Base-by-base conservation (phyloP, 108 stramenopile species). In the Nitzschia putrida region DNA sequence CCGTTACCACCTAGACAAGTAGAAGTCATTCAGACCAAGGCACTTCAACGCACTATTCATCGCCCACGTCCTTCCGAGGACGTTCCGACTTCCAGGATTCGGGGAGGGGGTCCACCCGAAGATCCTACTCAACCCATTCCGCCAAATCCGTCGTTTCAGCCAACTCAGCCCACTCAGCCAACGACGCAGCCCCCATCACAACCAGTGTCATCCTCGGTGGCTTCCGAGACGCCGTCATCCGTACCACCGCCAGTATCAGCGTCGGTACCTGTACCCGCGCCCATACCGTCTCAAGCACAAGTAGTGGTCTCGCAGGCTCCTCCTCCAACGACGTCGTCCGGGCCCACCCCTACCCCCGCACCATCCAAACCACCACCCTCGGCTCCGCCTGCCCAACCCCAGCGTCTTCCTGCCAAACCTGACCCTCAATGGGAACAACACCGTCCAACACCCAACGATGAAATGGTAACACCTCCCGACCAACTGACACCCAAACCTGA, bases 401-500 rank as follows among this genome's bases (percentile, higher is more conserved):
- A 72, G 51, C 26, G 53, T 40, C 79, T 87, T 7, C 49, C 66
- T 7, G 65, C 80, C 25, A 68, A 74, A 59, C 83, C 83, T 20
- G 69, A 51, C 29, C 69, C 88, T 18, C 76, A 74, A 21, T 80
- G 78, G 79, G 70, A 73, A 59, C 82, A 74, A 49, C 76, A 82
- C 74, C 69, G 76, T n/a, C 81, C 79, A 29, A 73, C 63, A 18
- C 71, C 80, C 9, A 75, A 80, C 57, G 79, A 86, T 73, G 75
- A 88, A 69, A 77, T 70, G 55, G 57, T 77, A 20, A 80, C 84
- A 49, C 51, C 80, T 24, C 57, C 69, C 20, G 63, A 58, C 26
- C 60, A 68, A 21, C 38, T 73, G 42, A 56, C 80, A 16, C 74
- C 76, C 11, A 64, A 63, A 42, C 90, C 93, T 47, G 76, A 86